Evolutionary conservation across 2,329 filamentous ascomycete genomes (phyloP).

Genomic region (Epichloe baconii): DNA sequence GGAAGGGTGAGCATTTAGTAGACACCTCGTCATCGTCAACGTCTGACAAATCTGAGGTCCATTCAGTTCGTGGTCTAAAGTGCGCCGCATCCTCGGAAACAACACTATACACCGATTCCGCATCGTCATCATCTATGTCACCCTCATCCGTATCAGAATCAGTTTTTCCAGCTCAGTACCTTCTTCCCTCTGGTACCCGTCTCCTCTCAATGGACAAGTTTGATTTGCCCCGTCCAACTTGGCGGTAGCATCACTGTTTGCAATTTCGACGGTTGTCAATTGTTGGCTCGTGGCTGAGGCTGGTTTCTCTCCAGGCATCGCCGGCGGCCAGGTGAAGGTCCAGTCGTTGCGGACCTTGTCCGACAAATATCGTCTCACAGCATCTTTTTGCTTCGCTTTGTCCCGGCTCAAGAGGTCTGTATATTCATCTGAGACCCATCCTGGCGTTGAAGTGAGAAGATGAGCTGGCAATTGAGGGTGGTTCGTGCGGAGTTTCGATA

Average conservation of each 20-base stretch:
- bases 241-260: not conserved
- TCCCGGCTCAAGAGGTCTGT: slow-evolving; percentile 49
- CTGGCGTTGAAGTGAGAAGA: slow-evolving; percentile 17
- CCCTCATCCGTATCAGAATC: slow-evolving; percentile 8
- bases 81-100: slow-evolving; percentile 41
- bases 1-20: slow-evolving; percentile 33
- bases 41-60: slow-evolving; percentile 44
- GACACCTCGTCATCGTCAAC: slow-evolving; percentile 31
- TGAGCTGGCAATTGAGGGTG: slow-evolving; percentile 17
- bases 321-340: slow-evolving; percentile 43
- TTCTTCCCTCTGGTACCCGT: slow-evolving; percentile 24
- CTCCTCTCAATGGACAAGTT: slow-evolving; percentile 22
- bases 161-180: slow-evolving; percentile 25
- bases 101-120: slow-evolving; percentile 41
- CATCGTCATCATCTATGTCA: slow-evolving; percentile 28
- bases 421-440: slow-evolving; percentile 37
- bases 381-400: slow-evolving; percentile 49
- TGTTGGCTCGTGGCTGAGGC: not conserved
- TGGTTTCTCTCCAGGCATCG: not conserved
- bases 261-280: not conserved
- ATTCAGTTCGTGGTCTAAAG: slow-evolving; percentile 39
- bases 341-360: slow-evolving; percentile 46
- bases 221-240: slow-evolving; percentile 9
- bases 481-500: slow-evolving; percentile 36
- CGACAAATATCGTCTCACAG: slow-evolving; percentile 41